Base-by-base conservation (phyloP, 768 basidiomycete genomes). In the Panellus pusillus region DNA sequence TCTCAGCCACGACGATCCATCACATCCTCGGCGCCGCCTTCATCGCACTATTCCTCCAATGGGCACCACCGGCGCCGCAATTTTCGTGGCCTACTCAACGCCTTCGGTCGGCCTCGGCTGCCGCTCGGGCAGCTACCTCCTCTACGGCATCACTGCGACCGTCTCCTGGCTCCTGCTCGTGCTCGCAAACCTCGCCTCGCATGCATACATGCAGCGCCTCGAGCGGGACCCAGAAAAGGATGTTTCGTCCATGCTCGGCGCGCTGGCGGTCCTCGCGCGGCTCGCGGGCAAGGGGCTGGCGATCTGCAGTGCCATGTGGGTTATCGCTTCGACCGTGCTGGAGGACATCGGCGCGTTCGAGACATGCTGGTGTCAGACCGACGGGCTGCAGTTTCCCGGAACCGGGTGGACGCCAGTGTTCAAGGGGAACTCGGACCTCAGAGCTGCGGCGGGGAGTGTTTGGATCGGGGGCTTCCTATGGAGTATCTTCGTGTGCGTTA, bases 91-190 rank as follows among this genome's bases (percentile, higher is more conserved):
- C 14, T 66, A 50, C 54, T 15, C 6, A 6, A 55, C 49, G 54
- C 70, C 71, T 0, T 47, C 52, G 1, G 36, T 58, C 2, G 65
- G 67, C 17, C 35, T 72, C 5, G 70, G 71, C 19, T 72, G 71
- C 28, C 70, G 69, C 44, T 71, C 71, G 2, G 60, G 69, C 0
- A 57, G 61, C 4, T 71, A 69, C 47, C 19, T 70, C 32, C 42
- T 63, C 14, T 72, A 71, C 11, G 70, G 66, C 6, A 3, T 43
- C 9, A 3, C 63, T 4, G 67, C 71, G 2, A 72, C 67, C 0
- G 0, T 39, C 0, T 63, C 63, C 15, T 72, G 71, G 71, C 5
- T 65, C 6, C 15, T 70, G 3, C 64, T 72, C 8, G 55, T 71
- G 15, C 9, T 20, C 7, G 70, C 70, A 24, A 66, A 63, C 50